These are phyloP conservation scores for Chlorella sp. DNA, from an alignment of 139 green algal genomes.

Conservation along the genomic window DNA sequence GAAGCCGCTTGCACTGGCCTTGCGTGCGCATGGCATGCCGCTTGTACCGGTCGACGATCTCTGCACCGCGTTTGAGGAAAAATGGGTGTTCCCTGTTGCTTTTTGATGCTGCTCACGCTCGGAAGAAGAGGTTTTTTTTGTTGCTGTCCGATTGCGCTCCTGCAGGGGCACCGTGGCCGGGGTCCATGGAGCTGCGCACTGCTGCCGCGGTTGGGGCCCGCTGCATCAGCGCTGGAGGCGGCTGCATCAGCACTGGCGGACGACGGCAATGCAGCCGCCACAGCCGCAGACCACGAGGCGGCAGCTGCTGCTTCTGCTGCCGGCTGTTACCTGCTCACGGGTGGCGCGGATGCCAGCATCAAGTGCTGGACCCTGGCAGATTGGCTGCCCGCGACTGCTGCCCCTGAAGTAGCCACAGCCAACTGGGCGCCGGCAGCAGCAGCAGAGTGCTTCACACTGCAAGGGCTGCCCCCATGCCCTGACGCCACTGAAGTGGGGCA, in stretches of 20 bases:
- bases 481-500: conserved; percentile 62
- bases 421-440: neutral
- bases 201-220: neutral
- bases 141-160: neutral
- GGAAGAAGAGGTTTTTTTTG: too few species aligned
- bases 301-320: neutral
- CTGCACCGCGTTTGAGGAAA: too few species aligned
- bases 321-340: conserved; percentile 33
- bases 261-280: neutral
- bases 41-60: too few species aligned
- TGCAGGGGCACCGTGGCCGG: conserved; percentile 44
- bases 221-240: neutral
- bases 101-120: too few species aligned
- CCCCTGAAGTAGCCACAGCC: too few species aligned
- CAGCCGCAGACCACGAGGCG: neutral
- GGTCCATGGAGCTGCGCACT: conserved; percentile 43
- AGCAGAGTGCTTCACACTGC: neutral
- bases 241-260: neutral
- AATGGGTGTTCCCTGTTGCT: too few species aligned
- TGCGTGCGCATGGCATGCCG: too few species aligned
- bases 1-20: neutral
- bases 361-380: conserved; percentile 49
- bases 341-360: conserved; percentile 48
- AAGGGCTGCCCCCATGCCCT: conserved; percentile 34
- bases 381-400: conserved; percentile 31